Percentiles rank a stretch among this genome's conserved stretches.
Evolutionary conservation across 2,329 filamentous ascomycete genomes (phyloP).

Genomic region (Cladorrhinum sp.): DNA sequence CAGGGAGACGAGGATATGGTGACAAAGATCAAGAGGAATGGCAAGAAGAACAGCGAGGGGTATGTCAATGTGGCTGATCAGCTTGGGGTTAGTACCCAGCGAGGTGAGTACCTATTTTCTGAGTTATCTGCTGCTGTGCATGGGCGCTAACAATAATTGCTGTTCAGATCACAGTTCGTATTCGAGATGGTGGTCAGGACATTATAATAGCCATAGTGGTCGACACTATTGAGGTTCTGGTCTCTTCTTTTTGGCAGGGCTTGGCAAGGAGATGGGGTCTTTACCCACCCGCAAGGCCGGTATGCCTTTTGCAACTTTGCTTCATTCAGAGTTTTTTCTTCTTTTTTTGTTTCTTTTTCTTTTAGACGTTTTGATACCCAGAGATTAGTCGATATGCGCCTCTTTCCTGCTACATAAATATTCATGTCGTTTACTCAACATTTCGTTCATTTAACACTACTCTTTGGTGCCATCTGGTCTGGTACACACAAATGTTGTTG

Average conservation of each 20-base stretch:
- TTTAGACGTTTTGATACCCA: neutral
- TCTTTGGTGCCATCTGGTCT: too few relatives aligned
- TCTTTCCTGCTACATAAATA: neutral
- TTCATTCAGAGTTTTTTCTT: too few relatives aligned
- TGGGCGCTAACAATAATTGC: constrained; percentile 4
- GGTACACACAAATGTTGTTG: too few relatives aligned
- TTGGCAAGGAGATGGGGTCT: neutral
- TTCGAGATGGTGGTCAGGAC: constrained; percentile 27
- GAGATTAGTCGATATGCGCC: neutral
- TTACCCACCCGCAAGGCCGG: too few relatives aligned
- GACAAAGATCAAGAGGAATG: constrained; percentile 42
- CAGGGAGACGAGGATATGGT: constrained; percentile 44
- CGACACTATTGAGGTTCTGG: constrained; percentile 4
- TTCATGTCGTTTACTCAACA: too few relatives aligned
- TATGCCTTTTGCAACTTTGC: neutral
- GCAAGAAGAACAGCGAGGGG: constrained; percentile 46
- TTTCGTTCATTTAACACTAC: too few relatives aligned
- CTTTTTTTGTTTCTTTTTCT: neutral
- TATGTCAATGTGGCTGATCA: constrained; percentile 61
- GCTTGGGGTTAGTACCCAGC: constrained; percentile 52
- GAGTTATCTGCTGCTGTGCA: neutral
- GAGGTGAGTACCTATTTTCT: constrained; percentile 40
- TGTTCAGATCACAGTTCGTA: constrained; percentile 31
- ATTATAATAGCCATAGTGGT: constrained; percentile 16
- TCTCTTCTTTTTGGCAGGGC: neutral